Evolutionary conservation across 2,329 filamentous ascomycete species (phyloP), one percentile per base, ranked within the genome.

Genomic region (Hysterium pulicare): DNA sequence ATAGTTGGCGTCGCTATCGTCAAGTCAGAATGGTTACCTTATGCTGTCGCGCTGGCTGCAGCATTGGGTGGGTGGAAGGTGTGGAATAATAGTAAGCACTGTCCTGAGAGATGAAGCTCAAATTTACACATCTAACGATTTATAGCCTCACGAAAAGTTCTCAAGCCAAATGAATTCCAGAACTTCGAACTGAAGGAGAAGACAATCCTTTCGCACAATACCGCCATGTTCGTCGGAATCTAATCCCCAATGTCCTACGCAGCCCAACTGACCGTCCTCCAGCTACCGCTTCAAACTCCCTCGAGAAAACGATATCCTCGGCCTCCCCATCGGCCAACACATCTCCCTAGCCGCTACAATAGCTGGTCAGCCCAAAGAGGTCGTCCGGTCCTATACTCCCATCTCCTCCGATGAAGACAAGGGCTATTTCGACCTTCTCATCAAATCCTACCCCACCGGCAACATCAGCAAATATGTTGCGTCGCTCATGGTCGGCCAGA

Each of bases 271-370:
- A 41, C n/a, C 30, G 49, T 54, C 40, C 22, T 13, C 41, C 47
- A 89, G 85, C 74, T 98, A 97, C 78, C 90, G 93, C 62, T 96
- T 97, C 75, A 78, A 79, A 52, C 87, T 98, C 31, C 90, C 90
- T 44, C 77, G 77, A 39, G 73, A 83, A 31, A 84, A 76, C 58
- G 81, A 87, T 55, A 89, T 96, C 67, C 87, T 97, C 61, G 93
- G 93, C 62, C 86, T 97, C 33, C 91, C 93, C 54, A 97, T 97
- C 74, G 93, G 93, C 64, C 93, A 98, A 75, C 93, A 98, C 77
- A 96, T 98, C 72, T 96, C 91, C 49, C 89, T 98, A 64, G 88
- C 86, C 55, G 91, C 63, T 20, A 68, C 59, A 22, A 65, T 73
- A 33, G 63, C 62, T 33, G 70, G 70, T 49, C 69, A 70, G 46